Evolutionary conservation across 2,329 filamentous ascomycete genomes (phyloP).

Genomic region (Clathrospora elynae): DNA sequence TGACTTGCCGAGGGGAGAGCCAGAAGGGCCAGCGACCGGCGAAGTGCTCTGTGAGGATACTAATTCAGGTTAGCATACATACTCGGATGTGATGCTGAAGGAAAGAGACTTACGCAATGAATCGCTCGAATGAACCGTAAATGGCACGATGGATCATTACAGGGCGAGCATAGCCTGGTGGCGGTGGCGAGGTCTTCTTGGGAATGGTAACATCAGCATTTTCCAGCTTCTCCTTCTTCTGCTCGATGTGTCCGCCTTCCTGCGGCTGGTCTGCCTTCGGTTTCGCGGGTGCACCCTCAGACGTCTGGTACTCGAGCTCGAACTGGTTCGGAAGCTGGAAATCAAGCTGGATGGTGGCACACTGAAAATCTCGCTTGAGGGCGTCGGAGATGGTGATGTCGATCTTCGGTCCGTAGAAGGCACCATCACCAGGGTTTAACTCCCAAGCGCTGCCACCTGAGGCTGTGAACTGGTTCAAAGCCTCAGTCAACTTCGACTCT

Average conservation of each 20-base stretch:
- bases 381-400: slow-evolving; percentile 94
- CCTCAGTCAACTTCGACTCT: slow-evolving; percentile 77
- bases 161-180: slow-evolving; percentile 69
- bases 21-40: slow-evolving; percentile 89
- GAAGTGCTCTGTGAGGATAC: slow-evolving; percentile 80
- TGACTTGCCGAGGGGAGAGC: slow-evolving; percentile 81
- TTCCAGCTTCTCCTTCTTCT: slow-evolving; percentile 28
- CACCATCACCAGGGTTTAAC: slow-evolving; percentile 91
- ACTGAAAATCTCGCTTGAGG: slow-evolving; percentile 82
- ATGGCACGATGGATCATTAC: slow-evolving; percentile 89
- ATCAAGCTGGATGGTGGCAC: slow-evolving; percentile 92
- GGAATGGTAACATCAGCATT: slow-evolving; percentile 22
- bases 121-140: slow-evolving; percentile 70
- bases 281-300: slow-evolving; percentile 60
- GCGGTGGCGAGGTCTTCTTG: slow-evolving; percentile 36
- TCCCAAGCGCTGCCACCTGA: slow-evolving; percentile 74
- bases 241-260: slow-evolving; percentile 32
- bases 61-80: slow-evolving; percentile 20
- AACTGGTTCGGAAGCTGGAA: slow-evolving; percentile 87
- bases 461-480: slow-evolving; percentile 73
- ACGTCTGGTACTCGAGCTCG: slow-evolving; percentile 82
- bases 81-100: not conserved
- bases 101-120: slow-evolving; percentile 59
- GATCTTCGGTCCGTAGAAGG: slow-evolving; percentile 98
- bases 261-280: slow-evolving; percentile 42